Percentiles rank a stretch among this genome's conserved stretches.
Conservation (phyloP, 805 yeast species). For the Suhomyces prunicola region DNA sequence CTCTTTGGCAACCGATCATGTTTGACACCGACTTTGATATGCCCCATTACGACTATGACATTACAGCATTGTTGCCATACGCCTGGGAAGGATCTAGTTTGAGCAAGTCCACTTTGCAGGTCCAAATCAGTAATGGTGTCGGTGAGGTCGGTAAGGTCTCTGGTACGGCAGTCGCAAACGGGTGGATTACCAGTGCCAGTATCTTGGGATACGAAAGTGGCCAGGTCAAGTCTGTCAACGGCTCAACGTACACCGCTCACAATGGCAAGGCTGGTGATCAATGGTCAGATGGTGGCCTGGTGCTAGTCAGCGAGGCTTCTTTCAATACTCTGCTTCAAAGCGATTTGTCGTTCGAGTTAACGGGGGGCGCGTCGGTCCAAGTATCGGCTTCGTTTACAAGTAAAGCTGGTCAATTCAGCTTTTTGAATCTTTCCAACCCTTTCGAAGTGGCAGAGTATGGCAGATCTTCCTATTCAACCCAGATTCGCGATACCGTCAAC, state of each 20-base stretch:
- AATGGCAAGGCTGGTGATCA: background rate
- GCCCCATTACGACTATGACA: constrained; percentile 64
- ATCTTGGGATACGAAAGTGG: constrained; percentile 52
- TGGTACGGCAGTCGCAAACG: constrained; percentile 35
- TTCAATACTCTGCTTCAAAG: constrained; percentile 33
- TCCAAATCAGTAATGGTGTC: constrained; percentile 54
- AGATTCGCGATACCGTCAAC: background rate
- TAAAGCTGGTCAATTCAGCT: background rate
- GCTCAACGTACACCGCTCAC: background rate
- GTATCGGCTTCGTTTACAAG: constrained; percentile 11
- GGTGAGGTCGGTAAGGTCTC: constrained; percentile 27
- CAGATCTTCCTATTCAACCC: background rate
- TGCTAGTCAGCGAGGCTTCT: constrained; percentile 31
- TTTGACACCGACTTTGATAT: constrained; percentile 72
- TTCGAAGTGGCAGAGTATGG: background rate
- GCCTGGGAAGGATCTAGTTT: constrained; percentile 47
- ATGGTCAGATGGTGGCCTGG: constrained; percentile 17
- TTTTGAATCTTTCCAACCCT: too few relatives aligned
- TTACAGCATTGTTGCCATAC: constrained; percentile 67
- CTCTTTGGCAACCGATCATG: constrained; percentile 79
- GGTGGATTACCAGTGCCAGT: constrained; percentile 64
- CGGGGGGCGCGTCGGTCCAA: constrained; percentile 34
- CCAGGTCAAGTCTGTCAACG: constrained; percentile 21
- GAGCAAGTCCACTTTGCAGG: constrained; percentile 23
- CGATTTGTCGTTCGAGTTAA: constrained; percentile 32